Percentiles rank a stretch among this genome's conserved stretches.
These are phyloP conservation scores for Raddia distichophylla DNA, from an alignment of 176 grass and related monocot species.

Conservation along the genomic window DNA sequence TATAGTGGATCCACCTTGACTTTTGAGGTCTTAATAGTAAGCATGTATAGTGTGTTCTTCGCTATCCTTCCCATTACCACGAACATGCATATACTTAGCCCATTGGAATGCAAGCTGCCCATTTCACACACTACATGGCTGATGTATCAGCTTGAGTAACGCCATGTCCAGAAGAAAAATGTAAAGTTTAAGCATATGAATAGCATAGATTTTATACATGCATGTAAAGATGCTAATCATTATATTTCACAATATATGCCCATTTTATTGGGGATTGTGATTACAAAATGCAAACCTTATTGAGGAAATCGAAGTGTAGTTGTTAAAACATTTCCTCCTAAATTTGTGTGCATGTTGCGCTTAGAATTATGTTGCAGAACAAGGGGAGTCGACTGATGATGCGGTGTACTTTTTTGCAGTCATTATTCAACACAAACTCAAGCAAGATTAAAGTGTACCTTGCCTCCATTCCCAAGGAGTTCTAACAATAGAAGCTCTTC, in stretches of 20 bases:
- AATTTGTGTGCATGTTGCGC: background rate
- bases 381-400: background rate
- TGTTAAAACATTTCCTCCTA: background rate
- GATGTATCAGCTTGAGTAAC: background rate
- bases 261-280: background rate
- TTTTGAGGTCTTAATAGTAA: no score
- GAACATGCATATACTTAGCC: no score
- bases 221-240: background rate
- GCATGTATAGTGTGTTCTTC: no score
- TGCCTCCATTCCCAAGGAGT: slow-evolving; percentile 83
- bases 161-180: background rate
- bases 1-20: no score
- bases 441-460: slow-evolving; percentile 54
- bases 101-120: no score
- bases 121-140: background rate
- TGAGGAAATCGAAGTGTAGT: slow-evolving; percentile 6
- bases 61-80: no score
- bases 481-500: slow-evolving; percentile 78
- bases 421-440: slow-evolving; percentile 23
- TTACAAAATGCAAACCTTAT: slow-evolving; percentile 12
- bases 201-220: background rate
- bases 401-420: background rate
- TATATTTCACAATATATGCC: background rate
- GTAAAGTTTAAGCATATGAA: background rate
- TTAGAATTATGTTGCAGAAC: background rate